phyloP scores from a whole-genome alignment of 176 grass and related monocot species.

The Juncus inflexus region DNA sequence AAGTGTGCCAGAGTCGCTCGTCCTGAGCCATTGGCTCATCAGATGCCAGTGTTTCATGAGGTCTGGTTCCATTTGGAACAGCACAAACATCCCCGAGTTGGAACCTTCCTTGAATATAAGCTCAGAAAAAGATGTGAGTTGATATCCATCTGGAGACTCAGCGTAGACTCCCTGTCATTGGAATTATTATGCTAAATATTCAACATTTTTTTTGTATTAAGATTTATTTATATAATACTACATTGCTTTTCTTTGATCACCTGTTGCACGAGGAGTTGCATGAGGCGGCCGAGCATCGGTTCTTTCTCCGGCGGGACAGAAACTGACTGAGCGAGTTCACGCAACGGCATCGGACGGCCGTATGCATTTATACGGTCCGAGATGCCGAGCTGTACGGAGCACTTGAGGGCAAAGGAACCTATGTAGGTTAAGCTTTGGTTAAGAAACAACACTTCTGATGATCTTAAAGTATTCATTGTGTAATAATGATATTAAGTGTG shows the following conservation, averaged over 20 bases:
- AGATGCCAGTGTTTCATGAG: neutral
- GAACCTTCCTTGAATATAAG: neutral
- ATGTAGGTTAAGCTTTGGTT: neutral
- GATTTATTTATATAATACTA: too few relatives aligned
- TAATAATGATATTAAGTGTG: too few relatives aligned
- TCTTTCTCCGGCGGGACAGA: neutral
- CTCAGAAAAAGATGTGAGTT: neutral
- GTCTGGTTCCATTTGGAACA: rapidly evolving
- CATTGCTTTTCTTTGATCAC: too few relatives aligned
- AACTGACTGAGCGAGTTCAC: slow-evolving; percentile 7
- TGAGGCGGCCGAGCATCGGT: neutral
- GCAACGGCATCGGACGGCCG: slow-evolving; percentile 1
- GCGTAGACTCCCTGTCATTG: neutral
- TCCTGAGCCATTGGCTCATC: neutral
- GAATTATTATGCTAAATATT: too few relatives aligned
- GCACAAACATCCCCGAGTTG: neutral
- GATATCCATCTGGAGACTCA: neutral
- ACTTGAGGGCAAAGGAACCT: neutral
- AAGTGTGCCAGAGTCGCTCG: neutral
- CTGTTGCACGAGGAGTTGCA: slow-evolving; percentile 5
- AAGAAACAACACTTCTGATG: neutral
- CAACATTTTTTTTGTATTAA: too few relatives aligned
- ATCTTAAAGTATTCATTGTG: too few relatives aligned
- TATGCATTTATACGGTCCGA: neutral
- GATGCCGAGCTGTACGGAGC: neutral